Conservation (phyloP, 176 grass and related monocot species). For the Metroxylon sagu region DNA sequence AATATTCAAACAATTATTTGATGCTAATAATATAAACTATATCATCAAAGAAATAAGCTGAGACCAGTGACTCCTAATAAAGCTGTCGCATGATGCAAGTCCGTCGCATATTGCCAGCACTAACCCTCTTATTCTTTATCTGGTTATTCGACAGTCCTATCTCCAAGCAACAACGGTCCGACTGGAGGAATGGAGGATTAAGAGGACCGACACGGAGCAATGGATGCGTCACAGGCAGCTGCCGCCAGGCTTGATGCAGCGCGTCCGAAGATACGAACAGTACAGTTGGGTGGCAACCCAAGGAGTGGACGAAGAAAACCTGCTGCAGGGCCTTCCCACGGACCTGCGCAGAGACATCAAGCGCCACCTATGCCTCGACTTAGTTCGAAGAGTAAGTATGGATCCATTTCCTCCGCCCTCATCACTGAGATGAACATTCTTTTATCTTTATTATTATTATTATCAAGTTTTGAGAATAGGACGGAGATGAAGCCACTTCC, state of each 20-base stretch:
- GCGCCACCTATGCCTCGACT: constrained; percentile 85
- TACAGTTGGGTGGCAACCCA: constrained; percentile 75
- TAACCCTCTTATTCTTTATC: background rate
- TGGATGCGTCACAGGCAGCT: constrained; percentile 98
- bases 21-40: too few relatives aligned
- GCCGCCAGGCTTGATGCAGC: constrained; percentile 58
- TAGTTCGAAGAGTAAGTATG: constrained; percentile 46
- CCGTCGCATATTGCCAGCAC: too few relatives aligned
- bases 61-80: too few relatives aligned
- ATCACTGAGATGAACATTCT: too few relatives aligned
- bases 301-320: constrained; percentile 74
- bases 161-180: constrained; percentile 77
- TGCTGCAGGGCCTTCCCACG: constrained; percentile 65
- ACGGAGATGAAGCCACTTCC: too few relatives aligned
- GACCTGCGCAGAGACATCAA: constrained; percentile 91
- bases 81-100: too few relatives aligned
- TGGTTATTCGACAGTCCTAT: constrained; percentile 44
- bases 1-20: too few relatives aligned
- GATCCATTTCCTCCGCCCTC: background rate
- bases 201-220: constrained; percentile 80
- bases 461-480: too few relatives aligned
- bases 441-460: too few relatives aligned
- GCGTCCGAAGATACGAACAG: constrained; percentile 75
- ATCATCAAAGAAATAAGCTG: too few relatives aligned
- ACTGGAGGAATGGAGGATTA: constrained; percentile 85